A percentile compares a stretch with the other conserved stretches of the same genome.
Conservation (phyloP, 1,284 basidiomycete species). For the Rhodofomes roseus region DNA sequence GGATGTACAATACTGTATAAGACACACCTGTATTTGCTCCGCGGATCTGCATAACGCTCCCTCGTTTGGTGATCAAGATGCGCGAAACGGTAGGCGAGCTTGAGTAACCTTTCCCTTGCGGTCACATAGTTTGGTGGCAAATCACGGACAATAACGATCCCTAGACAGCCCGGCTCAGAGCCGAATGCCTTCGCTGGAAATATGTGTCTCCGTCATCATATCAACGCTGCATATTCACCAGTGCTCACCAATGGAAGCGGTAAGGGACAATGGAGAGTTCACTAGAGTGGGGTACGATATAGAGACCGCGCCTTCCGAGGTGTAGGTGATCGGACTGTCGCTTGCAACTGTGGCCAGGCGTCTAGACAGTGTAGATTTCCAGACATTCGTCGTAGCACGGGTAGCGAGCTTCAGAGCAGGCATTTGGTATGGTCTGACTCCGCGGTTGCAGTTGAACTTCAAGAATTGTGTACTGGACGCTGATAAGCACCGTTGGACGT, state of each 20-base stretch:
- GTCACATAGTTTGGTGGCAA: conserved; percentile 62
- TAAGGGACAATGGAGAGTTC: conserved; percentile 54
- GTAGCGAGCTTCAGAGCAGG: neutral
- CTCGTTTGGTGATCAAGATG: conserved; percentile 57
- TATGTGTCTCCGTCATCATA: neutral
- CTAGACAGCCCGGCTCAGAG: conserved; percentile 68
- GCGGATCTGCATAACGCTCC: conserved; percentile 68
- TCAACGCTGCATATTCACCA: neutral
- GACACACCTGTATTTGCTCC: conserved; percentile 66
- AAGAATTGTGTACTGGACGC: no score
- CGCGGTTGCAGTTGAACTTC: neutral
- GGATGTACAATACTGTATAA: no score
- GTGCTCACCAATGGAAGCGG: conserved; percentile 56
- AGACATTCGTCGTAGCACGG: neutral
- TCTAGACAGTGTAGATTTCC: neutral
- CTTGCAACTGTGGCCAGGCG: conserved; percentile 1
- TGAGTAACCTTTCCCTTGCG: conserved; percentile 69
- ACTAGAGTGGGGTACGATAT: conserved; percentile 68
- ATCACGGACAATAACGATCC: conserved; percentile 79
- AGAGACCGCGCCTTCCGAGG: conserved; percentile 56
- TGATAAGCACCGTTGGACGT: no score
- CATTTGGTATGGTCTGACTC: no score
- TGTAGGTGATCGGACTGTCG: conserved; percentile 15
- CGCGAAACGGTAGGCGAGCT: conserved; percentile 72
- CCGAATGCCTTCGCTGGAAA: conserved; percentile 74